Evolutionary conservation across 768 basidiomycete genomes (phyloP), one percentile per base, ranked within the genome.

Genomic region (Favolaschia claudopus): DNA sequence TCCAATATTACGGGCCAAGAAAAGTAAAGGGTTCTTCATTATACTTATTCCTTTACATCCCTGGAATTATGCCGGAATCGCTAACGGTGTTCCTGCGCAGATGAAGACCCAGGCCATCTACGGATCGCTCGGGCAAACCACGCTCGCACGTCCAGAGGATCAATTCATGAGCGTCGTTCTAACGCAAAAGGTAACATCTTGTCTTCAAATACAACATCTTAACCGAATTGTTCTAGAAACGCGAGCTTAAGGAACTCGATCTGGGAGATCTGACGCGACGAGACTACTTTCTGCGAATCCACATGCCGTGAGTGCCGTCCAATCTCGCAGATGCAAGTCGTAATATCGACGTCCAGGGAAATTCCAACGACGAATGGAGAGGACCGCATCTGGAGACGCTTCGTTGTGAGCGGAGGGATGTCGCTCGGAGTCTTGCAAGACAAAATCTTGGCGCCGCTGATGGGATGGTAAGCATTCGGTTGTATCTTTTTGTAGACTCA

Each of bases 341-440:
- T 36, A n/a, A 25, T 53, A 40, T 46, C 24, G 12, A 40, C 44
- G 27, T 19, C 38, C 50, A 46, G 53, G 38, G 64, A 62, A 24
- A 59, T 65, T 22, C 34, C 46, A 32, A 62, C 59, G 33, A 53
- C 53, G 20, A 52, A 45, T 36, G 57, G 64, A 12, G 64, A 56
- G 57, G 59, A 60, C 36, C 60, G 64, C 45, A 62, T 65, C 50
- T 65, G 64, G 69, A 57, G 68, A 34, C 55, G 70, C 20, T 64
- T 70, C 54, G 42, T 68, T 32, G 64, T 69, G 24, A 69, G 67
- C 34, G 70, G 65, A 33, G 70, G 70, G 20, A 66, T 70, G 55
- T 69, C 69, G 27, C 36, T 71, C 28, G 65, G 64, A 22, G 67
- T 67, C 15, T 64, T 71, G 33, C 70, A 70, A 47, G 70, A 69